phyloP scores from a whole-genome alignment of 495 filamentous ascomycete species.

The Aspergillus leporis region DNA sequence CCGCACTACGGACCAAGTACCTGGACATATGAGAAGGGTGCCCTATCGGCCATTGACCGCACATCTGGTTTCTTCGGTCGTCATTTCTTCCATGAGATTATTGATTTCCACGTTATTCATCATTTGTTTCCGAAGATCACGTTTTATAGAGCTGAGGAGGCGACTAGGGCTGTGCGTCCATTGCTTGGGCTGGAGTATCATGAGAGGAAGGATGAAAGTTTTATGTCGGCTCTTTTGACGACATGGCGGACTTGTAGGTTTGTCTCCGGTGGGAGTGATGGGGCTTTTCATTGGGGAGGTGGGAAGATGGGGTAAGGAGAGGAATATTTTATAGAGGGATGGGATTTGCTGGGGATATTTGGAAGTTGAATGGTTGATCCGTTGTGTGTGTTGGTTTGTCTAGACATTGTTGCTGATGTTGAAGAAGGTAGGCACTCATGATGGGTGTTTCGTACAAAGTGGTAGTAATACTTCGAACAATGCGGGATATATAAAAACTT shows the following conservation, averaged over 20 bases:
- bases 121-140: slow-evolving; percentile 84
- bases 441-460: too few species aligned
- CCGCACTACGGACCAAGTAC: slow-evolving; percentile 74
- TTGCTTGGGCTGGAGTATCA: slow-evolving; percentile 83
- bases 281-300: too few species aligned
- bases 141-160: slow-evolving; percentile 90
- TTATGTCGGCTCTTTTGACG: slow-evolving; percentile 21
- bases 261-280: slow-evolving; percentile 14
- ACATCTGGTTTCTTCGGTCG: slow-evolving; percentile 88
- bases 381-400: too few species aligned
- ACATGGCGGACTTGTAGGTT: slow-evolving; percentile 27
- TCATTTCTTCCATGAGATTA: slow-evolving; percentile 83
- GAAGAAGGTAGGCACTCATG: too few species aligned
- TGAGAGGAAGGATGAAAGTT: slow-evolving; percentile 47
- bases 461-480: too few species aligned
- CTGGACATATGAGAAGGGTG: slow-evolving; percentile 85
- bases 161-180: slow-evolving; percentile 77
- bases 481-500: too few species aligned
- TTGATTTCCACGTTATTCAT: slow-evolving; percentile 89
- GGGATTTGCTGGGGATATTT: too few species aligned
- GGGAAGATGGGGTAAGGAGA: too few species aligned
- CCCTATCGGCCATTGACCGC: slow-evolving; percentile 83
- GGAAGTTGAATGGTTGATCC: too few species aligned
- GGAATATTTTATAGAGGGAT: too few species aligned
- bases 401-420: too few species aligned